Evolutionary conservation across 371 early-diverging fungal genomes (phyloP).

Genomic region (Polyrhizophydium stewartii): DNA sequence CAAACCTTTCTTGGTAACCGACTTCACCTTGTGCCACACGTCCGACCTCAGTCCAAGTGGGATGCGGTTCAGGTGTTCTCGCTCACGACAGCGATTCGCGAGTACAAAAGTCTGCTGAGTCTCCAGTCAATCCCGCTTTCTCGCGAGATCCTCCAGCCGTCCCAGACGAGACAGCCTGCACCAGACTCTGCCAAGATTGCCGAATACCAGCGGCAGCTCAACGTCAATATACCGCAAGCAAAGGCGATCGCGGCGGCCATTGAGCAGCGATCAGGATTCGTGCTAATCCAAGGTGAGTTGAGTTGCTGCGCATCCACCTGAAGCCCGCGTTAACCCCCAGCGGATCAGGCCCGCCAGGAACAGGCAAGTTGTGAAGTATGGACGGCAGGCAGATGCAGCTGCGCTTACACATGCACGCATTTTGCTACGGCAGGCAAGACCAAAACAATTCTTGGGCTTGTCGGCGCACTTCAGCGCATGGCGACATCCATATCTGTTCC

Average conservation of each 20-base stretch:
- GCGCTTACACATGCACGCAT: slow-evolving; percentile 12
- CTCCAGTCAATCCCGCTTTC: slow-evolving; percentile 62
- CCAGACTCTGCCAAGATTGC: slow-evolving; percentile 37
- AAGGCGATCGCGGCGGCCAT: slow-evolving; percentile 74
- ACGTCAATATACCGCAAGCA: slow-evolving; percentile 88
- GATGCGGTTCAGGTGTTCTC: slow-evolving; percentile 22
- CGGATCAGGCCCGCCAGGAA: slow-evolving; percentile 25
- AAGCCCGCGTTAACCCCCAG: no score
- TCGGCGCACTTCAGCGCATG: slow-evolving; percentile 59
- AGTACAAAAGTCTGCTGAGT: slow-evolving; percentile 73
- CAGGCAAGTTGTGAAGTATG: slow-evolving; percentile 3
- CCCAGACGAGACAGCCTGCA: slow-evolving; percentile 12
- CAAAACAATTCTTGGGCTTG: slow-evolving; percentile 81
- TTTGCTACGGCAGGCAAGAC: slow-evolving; percentile 85
- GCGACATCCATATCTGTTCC: slow-evolving; percentile 23
- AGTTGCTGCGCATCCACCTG: neutral
- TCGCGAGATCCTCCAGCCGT: slow-evolving; percentile 62
- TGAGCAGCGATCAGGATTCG: slow-evolving; percentile 67
- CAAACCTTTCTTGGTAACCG: slow-evolving; percentile 16
- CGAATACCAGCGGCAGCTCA: slow-evolving; percentile 55
- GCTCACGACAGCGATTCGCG: slow-evolving; percentile 78
- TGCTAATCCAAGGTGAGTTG: slow-evolving; percentile 72
- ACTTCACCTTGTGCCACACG: slow-evolving; percentile 6
- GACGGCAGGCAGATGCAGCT: no score
- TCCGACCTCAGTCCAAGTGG: slow-evolving; percentile 22